A percentile compares a stretch with the other conserved stretches of the same genome.
Evolutionary conservation across 768 basidiomycete genomes (phyloP).

Genomic region (Hortiboletus campestris): DNA sequence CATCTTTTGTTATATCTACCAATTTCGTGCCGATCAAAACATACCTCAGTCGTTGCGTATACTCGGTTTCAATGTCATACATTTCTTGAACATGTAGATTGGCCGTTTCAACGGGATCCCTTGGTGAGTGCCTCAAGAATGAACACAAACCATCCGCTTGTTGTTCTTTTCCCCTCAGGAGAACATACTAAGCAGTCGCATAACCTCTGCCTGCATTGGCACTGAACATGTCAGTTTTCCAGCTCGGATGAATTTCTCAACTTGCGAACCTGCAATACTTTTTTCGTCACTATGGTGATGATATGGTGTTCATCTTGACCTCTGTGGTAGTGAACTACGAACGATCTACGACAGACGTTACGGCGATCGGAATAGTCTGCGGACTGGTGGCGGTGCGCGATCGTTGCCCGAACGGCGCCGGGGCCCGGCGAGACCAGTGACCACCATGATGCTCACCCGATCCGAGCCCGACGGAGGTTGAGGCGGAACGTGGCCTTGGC

Average conservation of each 20-base stretch:
- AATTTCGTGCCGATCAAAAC: neutral
- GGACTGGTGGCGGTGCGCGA: neutral
- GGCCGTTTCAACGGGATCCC: neutral
- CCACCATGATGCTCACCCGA: too few relatives aligned
- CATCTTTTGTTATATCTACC: slow-evolving; percentile 2
- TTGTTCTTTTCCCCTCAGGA: neutral
- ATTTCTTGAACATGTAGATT: neutral
- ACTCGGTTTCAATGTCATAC: slow-evolving; percentile 3
- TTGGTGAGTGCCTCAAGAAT: slow-evolving; percentile 10
- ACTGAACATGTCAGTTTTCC: too few relatives aligned
- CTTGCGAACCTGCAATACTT: too few relatives aligned
- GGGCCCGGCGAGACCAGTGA: too few relatives aligned
- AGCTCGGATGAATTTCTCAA: too few relatives aligned
- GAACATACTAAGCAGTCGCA: neutral
- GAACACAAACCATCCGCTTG: neutral
- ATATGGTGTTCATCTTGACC: neutral
- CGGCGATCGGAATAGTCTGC: too few relatives aligned
- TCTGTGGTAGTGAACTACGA: too few relatives aligned
- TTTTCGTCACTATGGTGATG: neutral
- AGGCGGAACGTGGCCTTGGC: too few relatives aligned
- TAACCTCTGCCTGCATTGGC: neutral
- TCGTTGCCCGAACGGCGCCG: neutral
- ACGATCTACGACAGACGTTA: too few relatives aligned
- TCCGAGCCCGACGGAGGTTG: too few relatives aligned
- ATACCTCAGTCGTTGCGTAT: neutral